These are phyloP conservation scores for Fraxinus pennsylvanica DNA, from an alignment of 257 asterid genomes.

Conservation along the genomic window DNA sequence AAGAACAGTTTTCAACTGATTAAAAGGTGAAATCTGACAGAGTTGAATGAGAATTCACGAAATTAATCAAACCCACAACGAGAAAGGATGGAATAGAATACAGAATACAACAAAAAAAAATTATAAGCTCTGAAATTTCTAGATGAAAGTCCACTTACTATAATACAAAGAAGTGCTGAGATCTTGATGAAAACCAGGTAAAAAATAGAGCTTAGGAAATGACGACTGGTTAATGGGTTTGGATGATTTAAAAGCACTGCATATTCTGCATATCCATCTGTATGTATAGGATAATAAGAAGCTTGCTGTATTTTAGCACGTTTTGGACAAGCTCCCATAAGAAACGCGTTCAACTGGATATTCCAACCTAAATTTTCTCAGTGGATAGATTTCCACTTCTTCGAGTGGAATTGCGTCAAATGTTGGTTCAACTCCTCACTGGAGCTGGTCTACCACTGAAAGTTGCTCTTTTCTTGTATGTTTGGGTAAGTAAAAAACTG, in stretches of 20 bases:
- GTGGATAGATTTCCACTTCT: no score
- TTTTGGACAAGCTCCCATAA: no score
- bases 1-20: slow-evolving; percentile 6
- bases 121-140: neutral
- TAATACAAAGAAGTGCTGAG: slow-evolving; percentile 30
- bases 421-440: no score
- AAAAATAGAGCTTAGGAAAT: neutral
- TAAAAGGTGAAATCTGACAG: slow-evolving; percentile 12
- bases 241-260: slow-evolving; percentile 18
- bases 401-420: no score
- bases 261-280: slow-evolving; percentile 8
- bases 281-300: neutral
- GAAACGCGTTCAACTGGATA: no score
- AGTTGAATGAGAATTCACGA: neutral
- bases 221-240: slow-evolving; percentile 33
- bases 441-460: no score
- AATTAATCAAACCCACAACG: slow-evolving; percentile 1
- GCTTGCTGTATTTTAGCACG: no score
- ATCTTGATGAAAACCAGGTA: slow-evolving; percentile 37
- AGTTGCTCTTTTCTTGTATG: no score
- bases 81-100: neutral
- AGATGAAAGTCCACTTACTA: neutral
- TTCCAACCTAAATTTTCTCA: no score
- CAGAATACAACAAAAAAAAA: neutral
- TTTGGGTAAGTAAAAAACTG: no score